Base-by-base conservation (phyloP, 2,329 filamentous ascomycete species). In the Taxawa tesnikishii region DNA sequence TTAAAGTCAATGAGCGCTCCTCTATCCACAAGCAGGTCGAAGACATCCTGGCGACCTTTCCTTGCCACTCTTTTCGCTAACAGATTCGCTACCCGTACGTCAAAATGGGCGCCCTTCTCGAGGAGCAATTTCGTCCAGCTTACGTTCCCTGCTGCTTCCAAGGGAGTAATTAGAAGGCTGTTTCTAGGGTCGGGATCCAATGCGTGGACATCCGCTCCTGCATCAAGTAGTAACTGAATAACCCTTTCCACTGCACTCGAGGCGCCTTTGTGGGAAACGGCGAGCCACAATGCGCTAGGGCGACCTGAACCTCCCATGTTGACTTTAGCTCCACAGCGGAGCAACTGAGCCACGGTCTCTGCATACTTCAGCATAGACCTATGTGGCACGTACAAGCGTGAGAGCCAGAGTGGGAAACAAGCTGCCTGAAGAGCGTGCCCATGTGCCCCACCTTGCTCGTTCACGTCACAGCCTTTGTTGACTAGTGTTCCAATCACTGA, bases 141-240 rank as follows among this genome's bases (percentile, higher is more conserved):
- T n/a, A n/a, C n/a, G n/a, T n/a, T n/a, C n/a, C n/a, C n/a, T n/a
- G n/a, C n/a, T n/a, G n/a, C n/a, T n/a, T n/a, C n/a, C n/a, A n/a
- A n/a, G n/a, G n/a, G n/a, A n/a, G n/a, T n/a, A n/a, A n/a, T n/a
- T n/a, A n/a, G n/a, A n/a, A n/a, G n/a, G n/a, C n/a, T n/a, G n/a
- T n/a, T n/a, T n/a, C n/a, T n/a, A n/a, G n/a, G n/a, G n/a, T n/a
- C n/a, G n/a, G n/a, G n/a, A n/a, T n/a, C n/a, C n/a, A n/a, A n/a
- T n/a, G 31, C 33, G 36, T 51, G 45, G 31, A 48, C 38, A 27
- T 50, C 40, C 7, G 45, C 44, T 9, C 39, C 39, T 19, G 40
- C 43, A 16, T 37, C 34, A 3, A 51, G 29, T 2, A 50, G 39
- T 9, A 42, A 31, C 19, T 41, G 36, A 5, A 49, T 37, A 10